Base-by-base conservation (phyloP, 257 asterid genomes). In the Solanum okadae region DNA sequence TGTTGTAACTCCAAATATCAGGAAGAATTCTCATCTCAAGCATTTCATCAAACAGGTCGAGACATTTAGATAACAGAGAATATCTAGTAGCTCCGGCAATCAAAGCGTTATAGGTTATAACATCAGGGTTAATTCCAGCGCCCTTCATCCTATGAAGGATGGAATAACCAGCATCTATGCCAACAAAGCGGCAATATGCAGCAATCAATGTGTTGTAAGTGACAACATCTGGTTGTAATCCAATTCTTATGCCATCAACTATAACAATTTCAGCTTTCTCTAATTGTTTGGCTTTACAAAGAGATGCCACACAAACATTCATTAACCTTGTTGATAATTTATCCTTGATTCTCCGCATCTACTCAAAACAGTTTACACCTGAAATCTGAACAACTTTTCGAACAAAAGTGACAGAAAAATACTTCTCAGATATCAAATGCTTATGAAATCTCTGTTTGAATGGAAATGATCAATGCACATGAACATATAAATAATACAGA, bases 121-220 rank as follows among this genome's bases (percentile, higher is more conserved):
- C 37, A 27, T 79, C 63, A 79, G 85, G 85, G 38, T 44, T 79
- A 79, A 44, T 79, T 15, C 85, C 85, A 42, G 65, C 85, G 9
- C 27, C 16, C 0, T 79, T 79, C 85, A 79, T 79, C 25, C 38
- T 44, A 79, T 44, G 3, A 44, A 79, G 65, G 27, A 79, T 10
- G 67, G 85, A 79, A 79, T 79, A 79, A 15, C 85, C 85, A 79
- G 65, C 67, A 44, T 79, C 85, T 27, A 79, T 44, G 38, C 85
- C 85, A 44, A 79, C 85, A 27, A 79, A 27, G 85, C 67, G 85
- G 85, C 85, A 44, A 79, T 79, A 79, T 79, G 85, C 85, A 79
- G 25, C 85, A 79, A 27, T 44, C 85, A 79, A 79, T 27, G 85
- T 79, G 65, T 79, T 79, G 85, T 79, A 79, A 79, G 85, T 79